Percentiles rank a stretch among this genome's conserved stretches.
Conservation (phyloP, 805 yeast species). For the Kurtzmaniella fragi region DNA sequence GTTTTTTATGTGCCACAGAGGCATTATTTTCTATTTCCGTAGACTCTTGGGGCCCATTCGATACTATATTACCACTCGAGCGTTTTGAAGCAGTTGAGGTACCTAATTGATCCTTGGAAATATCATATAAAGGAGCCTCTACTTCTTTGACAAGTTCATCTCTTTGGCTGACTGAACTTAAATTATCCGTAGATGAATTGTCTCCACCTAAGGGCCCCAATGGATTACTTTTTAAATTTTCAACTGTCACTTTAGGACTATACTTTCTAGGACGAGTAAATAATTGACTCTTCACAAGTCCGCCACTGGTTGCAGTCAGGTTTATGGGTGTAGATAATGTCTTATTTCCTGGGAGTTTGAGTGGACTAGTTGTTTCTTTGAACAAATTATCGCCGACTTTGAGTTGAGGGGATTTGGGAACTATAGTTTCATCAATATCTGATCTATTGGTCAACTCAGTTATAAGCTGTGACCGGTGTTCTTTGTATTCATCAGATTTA, state of each 20-base stretch:
- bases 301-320: conserved; percentile 19
- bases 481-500: conserved; percentile 29
- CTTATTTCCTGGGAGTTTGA: conserved; percentile 10
- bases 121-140: conserved; percentile 52
- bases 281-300: conserved; percentile 21
- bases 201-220: conserved; percentile 24
- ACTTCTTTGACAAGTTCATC: conserved; percentile 37
- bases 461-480: conserved; percentile 28
- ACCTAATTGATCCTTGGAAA: conserved; percentile 15
- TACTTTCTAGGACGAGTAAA: conserved; percentile 27
- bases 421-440: conserved; percentile 9
- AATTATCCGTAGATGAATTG: conserved; percentile 5
- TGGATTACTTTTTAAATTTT: conserved; percentile 9
- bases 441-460: conserved; percentile 40
- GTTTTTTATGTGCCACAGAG: conserved; percentile 7
- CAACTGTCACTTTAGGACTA: conserved; percentile 23
- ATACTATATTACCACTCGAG: conserved; percentile 4
- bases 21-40: conserved; percentile 6
- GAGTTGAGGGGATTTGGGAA: conserved; percentile 30
- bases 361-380: conserved; percentile 27
- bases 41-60: conserved; percentile 3
- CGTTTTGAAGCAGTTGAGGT: conserved; percentile 10
- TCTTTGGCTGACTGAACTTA: conserved; percentile 3
- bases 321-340: conserved; percentile 4
- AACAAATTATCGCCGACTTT: conserved; percentile 29